These are phyloP conservation scores for Pterulicium gracile DNA, from an alignment of 1,284 basidiomycete genomes.

Conservation along the genomic window DNA sequence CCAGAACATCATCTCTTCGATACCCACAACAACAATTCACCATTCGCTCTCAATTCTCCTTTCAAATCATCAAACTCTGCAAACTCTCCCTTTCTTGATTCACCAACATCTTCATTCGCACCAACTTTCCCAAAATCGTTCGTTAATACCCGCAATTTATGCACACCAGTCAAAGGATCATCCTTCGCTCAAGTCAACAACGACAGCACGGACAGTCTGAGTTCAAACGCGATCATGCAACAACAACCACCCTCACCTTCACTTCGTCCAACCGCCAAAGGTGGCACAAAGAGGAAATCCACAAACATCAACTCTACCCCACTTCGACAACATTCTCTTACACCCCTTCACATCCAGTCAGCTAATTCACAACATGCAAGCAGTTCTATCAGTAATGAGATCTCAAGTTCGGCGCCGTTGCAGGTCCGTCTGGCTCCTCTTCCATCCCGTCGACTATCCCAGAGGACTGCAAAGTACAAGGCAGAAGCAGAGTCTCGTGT, in stretches of 20 bases:
- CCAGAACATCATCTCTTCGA: too few relatives aligned
- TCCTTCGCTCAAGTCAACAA: background rate
- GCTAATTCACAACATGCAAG: constrained; percentile 25
- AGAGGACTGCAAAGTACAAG: constrained; percentile 43
- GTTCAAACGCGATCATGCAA: background rate
- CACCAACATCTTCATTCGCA: background rate
- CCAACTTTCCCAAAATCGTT: background rate
- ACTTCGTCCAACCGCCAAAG: background rate
- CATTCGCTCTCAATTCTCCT: background rate
- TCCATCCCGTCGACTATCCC: constrained; percentile 42
- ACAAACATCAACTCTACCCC: constrained; percentile 27
- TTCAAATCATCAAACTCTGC: background rate
- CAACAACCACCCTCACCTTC: background rate
- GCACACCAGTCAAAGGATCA: background rate
- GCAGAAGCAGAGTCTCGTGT: constrained; percentile 55
- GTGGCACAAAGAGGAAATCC: constrained; percentile 57
- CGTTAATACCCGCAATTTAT: background rate
- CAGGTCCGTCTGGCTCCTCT: constrained; percentile 60
- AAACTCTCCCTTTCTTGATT: background rate
- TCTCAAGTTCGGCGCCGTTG: constrained; percentile 24
- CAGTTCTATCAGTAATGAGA: constrained; percentile 14
- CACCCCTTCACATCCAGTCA: constrained; percentile 32
- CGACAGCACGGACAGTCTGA: background rate
- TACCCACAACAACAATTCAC: too few relatives aligned
- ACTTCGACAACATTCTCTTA: constrained; percentile 30